These are phyloP conservation scores for Cubamyces lactineus DNA, from an alignment of 768 basidiomycete species.

Conservation along the genomic window DNA sequence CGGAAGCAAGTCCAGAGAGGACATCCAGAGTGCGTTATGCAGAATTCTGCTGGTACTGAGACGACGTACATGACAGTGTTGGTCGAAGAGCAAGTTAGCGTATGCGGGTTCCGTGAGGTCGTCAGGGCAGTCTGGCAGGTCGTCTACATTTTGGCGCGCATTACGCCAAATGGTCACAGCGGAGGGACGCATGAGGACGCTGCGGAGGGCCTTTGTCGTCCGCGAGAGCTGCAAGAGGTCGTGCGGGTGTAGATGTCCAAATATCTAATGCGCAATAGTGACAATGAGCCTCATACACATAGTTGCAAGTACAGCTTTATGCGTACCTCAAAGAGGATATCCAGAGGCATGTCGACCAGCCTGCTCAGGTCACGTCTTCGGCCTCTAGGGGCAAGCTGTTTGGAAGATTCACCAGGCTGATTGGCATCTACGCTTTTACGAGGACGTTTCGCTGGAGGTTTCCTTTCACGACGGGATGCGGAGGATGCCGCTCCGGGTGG, in stretches of 20 bases:
- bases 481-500: not conserved
- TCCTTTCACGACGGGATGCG: not conserved
- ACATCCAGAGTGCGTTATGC: not conserved
- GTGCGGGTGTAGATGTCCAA: constrained; percentile 11
- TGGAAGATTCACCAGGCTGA: not conserved
- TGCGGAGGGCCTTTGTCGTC: constrained; percentile 19
- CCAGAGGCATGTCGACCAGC: constrained; percentile 24
- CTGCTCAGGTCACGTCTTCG: constrained; percentile 14
- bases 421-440: not conserved
- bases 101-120: constrained; percentile 19
- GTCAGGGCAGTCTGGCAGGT: constrained; percentile 13
- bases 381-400: not conserved
- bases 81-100: constrained; percentile 33
- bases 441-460: constrained; percentile 3
- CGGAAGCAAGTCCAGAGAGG: not conserved
- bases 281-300: not conserved
- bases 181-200: constrained; percentile 14
- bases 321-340: constrained; percentile 18
- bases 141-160: constrained; percentile 7
- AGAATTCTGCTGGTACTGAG: not conserved
- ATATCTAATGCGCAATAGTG: not conserved
- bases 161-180: constrained; percentile 13
- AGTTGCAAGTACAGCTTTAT: not conserved
- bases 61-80: constrained; percentile 36
- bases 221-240: constrained; percentile 18